Evolutionary conservation across 2,329 filamentous ascomycete genomes (phyloP).

Genomic region (Neofusicoccum kwambonambiense): DNA sequence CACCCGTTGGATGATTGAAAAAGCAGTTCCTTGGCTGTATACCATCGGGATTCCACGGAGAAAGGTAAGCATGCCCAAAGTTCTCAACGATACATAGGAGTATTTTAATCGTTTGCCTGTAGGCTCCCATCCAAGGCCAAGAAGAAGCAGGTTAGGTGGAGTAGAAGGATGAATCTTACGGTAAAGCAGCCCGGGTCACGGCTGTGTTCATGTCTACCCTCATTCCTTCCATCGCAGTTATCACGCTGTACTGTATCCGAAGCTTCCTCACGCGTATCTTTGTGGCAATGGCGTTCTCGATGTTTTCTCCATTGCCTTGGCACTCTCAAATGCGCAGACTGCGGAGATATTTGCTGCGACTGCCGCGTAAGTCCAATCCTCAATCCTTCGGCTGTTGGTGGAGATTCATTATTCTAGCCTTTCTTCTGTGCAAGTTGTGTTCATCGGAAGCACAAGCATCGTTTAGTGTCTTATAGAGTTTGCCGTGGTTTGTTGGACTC

Average conservation of each 20-base stretch:
- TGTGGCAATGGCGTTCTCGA: neutral
- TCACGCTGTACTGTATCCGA: neutral
- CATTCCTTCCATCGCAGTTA: neutral
- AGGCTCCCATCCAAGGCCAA: neutral
- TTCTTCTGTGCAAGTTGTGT: neutral
- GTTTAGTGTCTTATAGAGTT: too few species aligned
- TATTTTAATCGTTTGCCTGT: neutral
- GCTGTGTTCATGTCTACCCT: neutral
- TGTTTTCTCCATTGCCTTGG: neutral
- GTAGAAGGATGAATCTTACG: neutral
- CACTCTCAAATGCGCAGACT: neutral
- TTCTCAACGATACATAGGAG: too few species aligned
- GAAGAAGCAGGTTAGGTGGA: neutral
- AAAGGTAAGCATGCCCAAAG: neutral
- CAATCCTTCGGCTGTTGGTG: neutral
- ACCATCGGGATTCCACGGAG: neutral
- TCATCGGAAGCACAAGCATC: neutral
- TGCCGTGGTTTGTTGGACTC: too few species aligned
- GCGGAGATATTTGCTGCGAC: neutral
- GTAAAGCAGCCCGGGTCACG: neutral
- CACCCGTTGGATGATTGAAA: neutral
- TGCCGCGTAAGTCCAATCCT: neutral
- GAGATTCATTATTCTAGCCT: neutral
- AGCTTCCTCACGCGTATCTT: neutral
- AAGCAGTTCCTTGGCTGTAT: neutral